Evolutionary conservation across 306 rosid species (phyloP).

Genomic region (Ormosia semicastrata): DNA sequence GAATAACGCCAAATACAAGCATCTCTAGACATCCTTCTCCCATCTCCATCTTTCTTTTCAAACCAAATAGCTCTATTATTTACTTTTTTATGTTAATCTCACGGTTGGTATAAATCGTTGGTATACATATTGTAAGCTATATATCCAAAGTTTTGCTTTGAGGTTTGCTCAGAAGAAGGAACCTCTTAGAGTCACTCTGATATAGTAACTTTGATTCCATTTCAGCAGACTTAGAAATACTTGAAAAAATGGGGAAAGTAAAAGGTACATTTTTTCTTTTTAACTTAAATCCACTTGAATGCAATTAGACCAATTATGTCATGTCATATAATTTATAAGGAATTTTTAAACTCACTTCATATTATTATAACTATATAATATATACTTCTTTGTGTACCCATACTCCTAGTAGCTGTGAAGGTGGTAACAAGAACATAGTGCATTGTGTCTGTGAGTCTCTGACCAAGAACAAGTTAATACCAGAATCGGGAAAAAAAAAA

Average conservation of each 20-base stretch:
- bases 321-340: background rate
- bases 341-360: background rate
- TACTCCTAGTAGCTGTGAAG: background rate
- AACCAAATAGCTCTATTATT: conserved; percentile 1
- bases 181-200: background rate
- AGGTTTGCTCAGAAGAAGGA: background rate
- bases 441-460: background rate
- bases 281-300: background rate
- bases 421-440: background rate
- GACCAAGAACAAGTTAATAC: background rate
- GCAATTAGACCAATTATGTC: background rate
- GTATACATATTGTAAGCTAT: background rate
- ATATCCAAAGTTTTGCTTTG: background rate
- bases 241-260: background rate
- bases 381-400: too few species aligned
- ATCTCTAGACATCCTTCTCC: background rate
- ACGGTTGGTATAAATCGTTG: background rate
- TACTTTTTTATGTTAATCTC: background rate
- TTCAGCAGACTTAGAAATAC: background rate
- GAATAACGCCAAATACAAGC: conserved; percentile 38
- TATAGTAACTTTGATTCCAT: background rate
- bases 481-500: too few species aligned
- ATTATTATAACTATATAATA: background rate
- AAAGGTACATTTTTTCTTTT: background rate
- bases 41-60: conserved; percentile 21